These are phyloP conservation scores for Taphrina deformans DNA, from an alignment of 1,139 yeast genomes.

Conservation along the genomic window DNA sequence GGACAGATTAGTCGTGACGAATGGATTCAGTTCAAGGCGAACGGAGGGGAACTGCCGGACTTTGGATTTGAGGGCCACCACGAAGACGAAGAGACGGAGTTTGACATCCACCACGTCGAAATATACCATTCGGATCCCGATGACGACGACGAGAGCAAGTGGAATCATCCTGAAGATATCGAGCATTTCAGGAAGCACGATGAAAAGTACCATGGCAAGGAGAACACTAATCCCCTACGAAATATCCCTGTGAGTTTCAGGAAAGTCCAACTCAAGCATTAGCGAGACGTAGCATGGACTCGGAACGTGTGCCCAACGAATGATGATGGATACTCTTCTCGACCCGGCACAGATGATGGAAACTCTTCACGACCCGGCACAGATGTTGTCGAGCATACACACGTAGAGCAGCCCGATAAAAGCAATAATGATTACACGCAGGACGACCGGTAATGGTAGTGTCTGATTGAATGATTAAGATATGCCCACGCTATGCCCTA, in stretches of 20 bases:
- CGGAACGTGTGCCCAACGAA: too few relatives aligned
- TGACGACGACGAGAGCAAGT: slow-evolving; percentile 39
- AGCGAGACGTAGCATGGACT: not conserved
- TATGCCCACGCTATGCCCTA: not conserved
- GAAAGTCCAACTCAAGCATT: slow-evolving; percentile 9
- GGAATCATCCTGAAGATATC: slow-evolving; percentile 40
- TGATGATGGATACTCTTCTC: too few relatives aligned
- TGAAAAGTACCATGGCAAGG: slow-evolving; percentile 32
- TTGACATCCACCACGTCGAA: slow-evolving; percentile 78
- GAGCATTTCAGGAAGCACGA: slow-evolving; percentile 36
- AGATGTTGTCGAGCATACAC: too few relatives aligned
- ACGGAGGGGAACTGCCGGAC: slow-evolving; percentile 81
- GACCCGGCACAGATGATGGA: too few relatives aligned
- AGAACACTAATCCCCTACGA: slow-evolving; percentile 15
- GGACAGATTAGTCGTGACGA: slow-evolving; percentile 66
- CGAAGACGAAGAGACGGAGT: slow-evolving; percentile 69
- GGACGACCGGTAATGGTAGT: not conserved
- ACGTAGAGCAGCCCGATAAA: too few relatives aligned
- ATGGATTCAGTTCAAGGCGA: slow-evolving; percentile 62
- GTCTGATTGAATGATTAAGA: not conserved
- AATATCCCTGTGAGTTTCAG: slow-evolving; percentile 32
- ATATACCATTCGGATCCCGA: slow-evolving; percentile 67
- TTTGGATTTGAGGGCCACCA: slow-evolving; percentile 96
- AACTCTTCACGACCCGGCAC: too few relatives aligned
- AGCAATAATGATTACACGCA: too few relatives aligned